Percentiles rank a stretch among this genome's conserved stretches.
Evolutionary conservation across 371 early-diverging fungal species (phyloP).

Genomic region (Lichtheimia ramosa): DNA sequence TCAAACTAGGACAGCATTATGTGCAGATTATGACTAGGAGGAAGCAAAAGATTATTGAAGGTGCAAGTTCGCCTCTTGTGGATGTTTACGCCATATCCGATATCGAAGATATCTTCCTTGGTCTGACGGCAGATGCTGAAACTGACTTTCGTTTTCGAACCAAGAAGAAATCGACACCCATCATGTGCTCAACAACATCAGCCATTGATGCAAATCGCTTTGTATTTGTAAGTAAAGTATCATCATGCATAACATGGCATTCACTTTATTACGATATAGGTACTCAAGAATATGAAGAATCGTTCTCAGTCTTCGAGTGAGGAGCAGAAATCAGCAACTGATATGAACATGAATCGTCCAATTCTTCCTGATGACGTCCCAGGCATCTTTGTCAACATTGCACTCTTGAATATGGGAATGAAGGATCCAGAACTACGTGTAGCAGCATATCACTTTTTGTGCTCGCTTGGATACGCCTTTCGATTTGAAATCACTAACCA

Average conservation of each 20-base stretch:
- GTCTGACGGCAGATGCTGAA: constrained; percentile 50
- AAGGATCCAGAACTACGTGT: constrained; percentile 74
- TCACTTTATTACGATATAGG: constrained; percentile 10
- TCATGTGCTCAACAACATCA: constrained; percentile 2
- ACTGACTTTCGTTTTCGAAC: constrained; percentile 74
- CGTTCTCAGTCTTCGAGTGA: constrained; percentile 44
- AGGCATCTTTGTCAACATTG: constrained; percentile 87
- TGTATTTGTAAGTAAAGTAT: constrained; percentile 2
- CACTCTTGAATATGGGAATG: constrained; percentile 80
- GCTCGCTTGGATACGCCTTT: constrained; percentile 74
- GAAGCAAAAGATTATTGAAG: constrained; percentile 64
- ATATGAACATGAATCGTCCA: constrained; percentile 14
- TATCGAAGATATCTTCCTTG: constrained; percentile 63
- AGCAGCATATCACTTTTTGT: constrained; percentile 84
- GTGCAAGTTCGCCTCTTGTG: constrained; percentile 68
- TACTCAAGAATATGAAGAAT: constrained; percentile 67
- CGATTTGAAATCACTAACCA: constrained; percentile 79
- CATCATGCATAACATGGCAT: not conserved
- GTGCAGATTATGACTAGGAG: constrained; percentile 71
- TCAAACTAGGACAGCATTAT: constrained; percentile 78
- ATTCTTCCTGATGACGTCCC: constrained; percentile 87
- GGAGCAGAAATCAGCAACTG: not conserved
- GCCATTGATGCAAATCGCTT: not conserved
- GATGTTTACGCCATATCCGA: constrained; percentile 87
- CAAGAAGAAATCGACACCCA: constrained; percentile 39